A percentile compares a stretch with the other conserved stretches of the same genome.
These are phyloP conservation scores for Phytophthora tubulina DNA, from an alignment of 352 stramenopile species.

Conservation along the genomic window DNA sequence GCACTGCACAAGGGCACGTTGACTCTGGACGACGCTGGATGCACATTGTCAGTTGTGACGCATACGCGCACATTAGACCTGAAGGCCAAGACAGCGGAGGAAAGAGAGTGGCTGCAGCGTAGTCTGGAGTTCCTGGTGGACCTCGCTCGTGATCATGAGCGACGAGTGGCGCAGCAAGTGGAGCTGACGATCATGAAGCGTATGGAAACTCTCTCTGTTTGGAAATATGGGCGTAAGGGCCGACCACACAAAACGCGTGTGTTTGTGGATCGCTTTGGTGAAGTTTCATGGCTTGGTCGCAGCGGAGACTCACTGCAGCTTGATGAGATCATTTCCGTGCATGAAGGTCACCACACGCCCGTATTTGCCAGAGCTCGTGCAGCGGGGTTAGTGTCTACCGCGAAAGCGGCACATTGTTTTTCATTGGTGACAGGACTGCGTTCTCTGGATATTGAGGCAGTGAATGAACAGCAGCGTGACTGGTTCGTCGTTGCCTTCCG, in stretches of 20 bases:
- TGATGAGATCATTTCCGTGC: slow-evolving; percentile 73
- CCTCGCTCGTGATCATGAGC: slow-evolving; percentile 77
- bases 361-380: slow-evolving; percentile 69
- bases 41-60: slow-evolving; percentile 82
- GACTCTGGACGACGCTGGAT: slow-evolving; percentile 63
- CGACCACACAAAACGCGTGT: slow-evolving; percentile 86
- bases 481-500: slow-evolving; percentile 90
- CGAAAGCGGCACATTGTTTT: slow-evolving; percentile 62
- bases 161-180: slow-evolving; percentile 79
- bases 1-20: slow-evolving; percentile 80
- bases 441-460: slow-evolving; percentile 80
- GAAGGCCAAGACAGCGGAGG: slow-evolving; percentile 68
- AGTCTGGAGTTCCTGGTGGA: slow-evolving; percentile 81
- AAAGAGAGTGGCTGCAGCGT: slow-evolving; percentile 82
- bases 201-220: slow-evolving; percentile 74
- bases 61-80: slow-evolving; percentile 80
- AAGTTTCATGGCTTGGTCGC: slow-evolving; percentile 85
- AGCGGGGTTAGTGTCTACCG: slow-evolving; percentile 39
- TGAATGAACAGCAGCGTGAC: slow-evolving; percentile 79
- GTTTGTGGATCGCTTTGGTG: slow-evolving; percentile 84
- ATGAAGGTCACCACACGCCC: slow-evolving; percentile 63
- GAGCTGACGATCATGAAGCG: slow-evolving; percentile 89
- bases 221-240: slow-evolving; percentile 83
- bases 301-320: slow-evolving; percentile 82
- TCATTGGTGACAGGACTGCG: slow-evolving; percentile 72